A percentile compares a stretch with the other conserved stretches of the same genome.
Evolutionary conservation across 2,329 filamentous ascomycete species (phyloP).

Genomic region (Cladosporium halotolerans): DNA sequence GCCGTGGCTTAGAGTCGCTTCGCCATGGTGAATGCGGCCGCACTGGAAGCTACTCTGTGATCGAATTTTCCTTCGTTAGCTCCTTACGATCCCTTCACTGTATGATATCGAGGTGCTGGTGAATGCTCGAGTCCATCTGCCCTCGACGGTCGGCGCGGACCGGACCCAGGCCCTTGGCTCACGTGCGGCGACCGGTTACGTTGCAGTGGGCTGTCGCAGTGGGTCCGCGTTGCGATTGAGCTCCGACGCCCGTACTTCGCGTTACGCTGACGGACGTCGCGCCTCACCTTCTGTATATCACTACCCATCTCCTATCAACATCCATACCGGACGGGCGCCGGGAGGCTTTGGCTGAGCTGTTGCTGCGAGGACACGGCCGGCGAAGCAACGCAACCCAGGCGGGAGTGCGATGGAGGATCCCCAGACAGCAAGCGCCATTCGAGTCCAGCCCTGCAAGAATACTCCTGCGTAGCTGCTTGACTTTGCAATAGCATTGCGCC

Average conservation of each 20-base stretch:
- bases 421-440: conserved; percentile 6
- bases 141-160: neutral
- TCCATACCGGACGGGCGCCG: neutral
- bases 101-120: too few species aligned
- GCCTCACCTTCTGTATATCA: neutral
- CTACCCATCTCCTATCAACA: neutral
- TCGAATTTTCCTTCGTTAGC: too few species aligned
- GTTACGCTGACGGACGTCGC: neutral
- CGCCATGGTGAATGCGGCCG: too few species aligned
- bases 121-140: neutral
- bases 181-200: neutral
- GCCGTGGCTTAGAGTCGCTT: too few species aligned
- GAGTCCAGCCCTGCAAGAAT: neutral
- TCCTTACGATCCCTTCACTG: too few species aligned
- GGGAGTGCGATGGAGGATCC: neutral
- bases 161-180: neutral
- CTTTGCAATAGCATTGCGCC: conserved; percentile 2
- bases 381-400: too few species aligned
- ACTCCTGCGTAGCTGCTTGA: neutral
- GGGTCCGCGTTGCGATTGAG: neutral
- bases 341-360: neutral
- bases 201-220: too few species aligned
- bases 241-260: neutral
- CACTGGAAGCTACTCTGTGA: too few species aligned
- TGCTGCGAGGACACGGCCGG: too few species aligned